Base-by-base conservation (phyloP, 805 yeast genomes). In the Cyberlindnera petersonii region DNA sequence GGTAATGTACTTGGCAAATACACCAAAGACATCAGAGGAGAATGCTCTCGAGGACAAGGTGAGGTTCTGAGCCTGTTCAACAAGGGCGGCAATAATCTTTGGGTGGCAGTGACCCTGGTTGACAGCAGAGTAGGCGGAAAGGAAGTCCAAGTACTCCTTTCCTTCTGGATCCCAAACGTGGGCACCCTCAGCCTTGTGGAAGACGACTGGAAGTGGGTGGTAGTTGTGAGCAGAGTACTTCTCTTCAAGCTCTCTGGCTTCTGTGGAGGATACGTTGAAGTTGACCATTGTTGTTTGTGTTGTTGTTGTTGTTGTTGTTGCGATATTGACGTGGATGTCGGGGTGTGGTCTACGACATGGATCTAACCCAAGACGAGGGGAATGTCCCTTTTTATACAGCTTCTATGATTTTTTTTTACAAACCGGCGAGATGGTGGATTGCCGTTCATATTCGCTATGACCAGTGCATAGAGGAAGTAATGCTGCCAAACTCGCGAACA, bases 41-140 rank as follows among this genome's bases (percentile, higher is more conserved):
- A 91, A 91, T 4, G 97, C 97, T 61, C 98, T 74, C 18, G 96
- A 87, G 39, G 91, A 83, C 44, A 91, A 68, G 13, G 98, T 91
- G 61, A 91, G 71, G 42, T 70, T 75, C 44, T 77, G 75, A 9
- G 97, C 95, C 68, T 91, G 98, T 24, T 88, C 94, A 31, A 79
- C 69, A 44, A 91, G 73, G 4, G 98, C 97, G 30, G 65, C 71
- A 43, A 91, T 74, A 58, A 91, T 89, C 63, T 85, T 80, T 40
- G 98, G 97, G 62, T 91, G 98, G 62, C 97, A 89, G 63, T 91
- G 98, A 43, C 98, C 98, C 65, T 91, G 97, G 69, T 91, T 91
- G 24, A 91, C 96, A 5, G 98, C 98, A 20, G 96, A 87, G 66
- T 91, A 91, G 10, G 97, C 97, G 14, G 95, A 83, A 44, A 91